Evolutionary conservation across 1,139 yeast species (phyloP).

Genomic region (Yamadazyma buinensis): DNA sequence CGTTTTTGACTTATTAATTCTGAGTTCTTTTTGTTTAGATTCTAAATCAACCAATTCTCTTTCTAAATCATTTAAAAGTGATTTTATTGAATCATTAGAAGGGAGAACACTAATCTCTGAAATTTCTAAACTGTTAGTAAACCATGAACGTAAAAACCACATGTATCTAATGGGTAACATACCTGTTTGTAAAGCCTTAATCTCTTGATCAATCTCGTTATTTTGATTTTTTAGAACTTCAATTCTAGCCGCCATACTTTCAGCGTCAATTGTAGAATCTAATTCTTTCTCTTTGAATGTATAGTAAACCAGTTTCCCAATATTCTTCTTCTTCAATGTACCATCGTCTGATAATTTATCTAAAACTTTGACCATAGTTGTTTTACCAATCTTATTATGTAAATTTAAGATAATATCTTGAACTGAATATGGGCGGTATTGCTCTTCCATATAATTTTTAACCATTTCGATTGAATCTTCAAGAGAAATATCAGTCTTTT

Average conservation of each 20-base stretch:
- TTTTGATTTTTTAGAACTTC: neutral
- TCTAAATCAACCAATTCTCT: too few relatives aligned
- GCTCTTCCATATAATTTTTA: neutral
- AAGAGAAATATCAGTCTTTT: neutral
- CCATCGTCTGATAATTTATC: neutral
- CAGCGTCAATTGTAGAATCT: neutral
- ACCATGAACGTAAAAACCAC: too few relatives aligned
- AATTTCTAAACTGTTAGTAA: too few relatives aligned
- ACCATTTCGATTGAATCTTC: neutral
- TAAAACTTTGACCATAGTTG: neutral
- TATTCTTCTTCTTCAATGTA: neutral
- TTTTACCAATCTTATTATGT: neutral
- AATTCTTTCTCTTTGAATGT: neutral
- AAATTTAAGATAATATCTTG: neutral
- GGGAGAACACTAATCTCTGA: too few relatives aligned
- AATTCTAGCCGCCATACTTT: neutral
- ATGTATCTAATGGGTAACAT: neutral
- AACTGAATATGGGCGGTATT: neutral
- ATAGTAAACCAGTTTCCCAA: constrained; percentile 1
- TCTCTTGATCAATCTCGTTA: neutral
- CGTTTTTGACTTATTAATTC: too few relatives aligned
- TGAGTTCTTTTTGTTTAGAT: too few relatives aligned
- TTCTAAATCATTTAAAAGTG: too few relatives aligned
- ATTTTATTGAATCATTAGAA: too few relatives aligned
- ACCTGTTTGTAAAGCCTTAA: neutral